Evolutionary conservation across 495 filamentous ascomycete species (phyloP), one percentile per base, ranked within the genome.

Genomic region (Aspergillus wentii): DNA sequence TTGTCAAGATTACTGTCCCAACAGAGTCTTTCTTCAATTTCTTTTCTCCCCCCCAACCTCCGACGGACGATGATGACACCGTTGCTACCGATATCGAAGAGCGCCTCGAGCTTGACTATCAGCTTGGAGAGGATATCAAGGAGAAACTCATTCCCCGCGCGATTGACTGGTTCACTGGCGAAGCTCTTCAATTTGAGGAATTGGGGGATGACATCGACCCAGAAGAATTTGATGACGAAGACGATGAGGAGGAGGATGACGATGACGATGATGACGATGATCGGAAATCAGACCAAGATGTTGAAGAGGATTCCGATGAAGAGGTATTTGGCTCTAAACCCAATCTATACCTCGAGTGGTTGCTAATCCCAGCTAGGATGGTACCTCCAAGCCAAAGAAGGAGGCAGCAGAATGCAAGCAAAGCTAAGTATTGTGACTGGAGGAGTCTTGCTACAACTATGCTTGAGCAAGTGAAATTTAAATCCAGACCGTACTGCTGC

Each of bases 21-120:
- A 95, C 89, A 25, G 92, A 95, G 61, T 96, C 91, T 7, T 99
- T 99, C 76, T 99, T 99, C 80, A 97, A 96, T 76, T 99, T 99
- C 80, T 98, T 99, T 74, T 85, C 85, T 22, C 94, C 92, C 5
- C 94, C 94, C 2, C 86, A 87, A 66, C 82, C 88, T 34, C 94
- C 90, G 3, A 72, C 68, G 26, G 81, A 81, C 30, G 79, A 80
- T 29, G 77, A 82, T 37, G 84, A 88, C 36, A 88, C 94, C 44
- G 79, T 83, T 38, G 76, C 83, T 23, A 83, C 79, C 26, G 94
- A 97, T 55, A 94, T 99, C 43, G 94, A 97, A 71, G 90, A 95
- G 71, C 90, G 94, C 43, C 76, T 99, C 17, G 94, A 99, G 70
- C 82, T 99, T 35, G 94, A 99, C 63, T 99, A 99, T 61, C 91